Conservation (phyloP, 352 stramenopile genomes). For the Globisporangium orthogonon region DNA sequence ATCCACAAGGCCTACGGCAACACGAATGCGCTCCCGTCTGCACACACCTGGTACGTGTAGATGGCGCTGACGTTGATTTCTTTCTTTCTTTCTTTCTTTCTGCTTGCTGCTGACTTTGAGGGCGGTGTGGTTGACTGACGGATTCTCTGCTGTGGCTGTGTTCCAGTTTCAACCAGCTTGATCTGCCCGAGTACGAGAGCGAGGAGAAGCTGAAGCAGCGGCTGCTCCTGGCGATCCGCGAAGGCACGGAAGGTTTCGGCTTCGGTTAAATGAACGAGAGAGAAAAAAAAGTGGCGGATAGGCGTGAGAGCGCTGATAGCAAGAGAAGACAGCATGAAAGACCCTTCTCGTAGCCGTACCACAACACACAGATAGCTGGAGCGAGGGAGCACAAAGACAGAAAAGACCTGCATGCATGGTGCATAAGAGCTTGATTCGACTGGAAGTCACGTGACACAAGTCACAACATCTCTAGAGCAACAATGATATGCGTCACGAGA, state of each 20-base stretch:
- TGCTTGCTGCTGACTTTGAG: not conserved
- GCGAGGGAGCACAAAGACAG: too few relatives aligned
- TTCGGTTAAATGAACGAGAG: conserved; percentile 86
- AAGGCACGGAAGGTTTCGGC: conserved; percentile 96
- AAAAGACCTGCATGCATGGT: too few relatives aligned
- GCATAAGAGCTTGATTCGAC: too few relatives aligned
- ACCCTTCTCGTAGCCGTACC: too few relatives aligned
- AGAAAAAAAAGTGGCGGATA: too few relatives aligned
- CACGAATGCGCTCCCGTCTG: conserved; percentile 78
- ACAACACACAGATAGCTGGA: too few relatives aligned
- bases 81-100: too few relatives aligned
- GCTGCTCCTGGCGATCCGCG: conserved; percentile 95
- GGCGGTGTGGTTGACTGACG: conserved; percentile 2
- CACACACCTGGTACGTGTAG: conserved; percentile 94
- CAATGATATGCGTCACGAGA: too few relatives aligned
- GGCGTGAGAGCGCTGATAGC: too few relatives aligned
- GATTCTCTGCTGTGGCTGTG: not conserved
- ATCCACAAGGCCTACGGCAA: conserved; percentile 97
- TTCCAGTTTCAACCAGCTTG: conserved; percentile 97
- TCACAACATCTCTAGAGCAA: too few relatives aligned
- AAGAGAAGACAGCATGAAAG: too few relatives aligned
- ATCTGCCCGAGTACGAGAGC: conserved; percentile 97
- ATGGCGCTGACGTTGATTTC: conserved; percentile 1
- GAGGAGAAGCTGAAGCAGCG: conserved; percentile 97
- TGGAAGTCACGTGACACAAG: too few relatives aligned